These are phyloP conservation scores for Neurospora sublineolata DNA, from an alignment of 495 filamentous ascomycete genomes.

Conservation along the genomic window DNA sequence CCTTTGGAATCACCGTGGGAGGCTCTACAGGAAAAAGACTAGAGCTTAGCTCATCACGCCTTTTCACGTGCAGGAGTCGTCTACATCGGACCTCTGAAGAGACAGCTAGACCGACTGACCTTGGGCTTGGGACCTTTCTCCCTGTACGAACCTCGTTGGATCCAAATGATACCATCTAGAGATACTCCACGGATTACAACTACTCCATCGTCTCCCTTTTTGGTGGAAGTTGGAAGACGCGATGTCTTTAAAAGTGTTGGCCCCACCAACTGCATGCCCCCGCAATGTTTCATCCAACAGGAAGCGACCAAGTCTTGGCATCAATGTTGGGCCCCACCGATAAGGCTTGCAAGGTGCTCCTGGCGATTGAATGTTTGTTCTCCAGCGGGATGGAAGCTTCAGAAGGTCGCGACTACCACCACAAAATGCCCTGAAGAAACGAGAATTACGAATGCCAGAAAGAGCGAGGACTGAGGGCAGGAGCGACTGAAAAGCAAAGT, in stretches of 20 bases:
- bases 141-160: too few relatives aligned
- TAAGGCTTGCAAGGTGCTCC: background rate
- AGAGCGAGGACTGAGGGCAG: background rate
- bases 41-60: background rate
- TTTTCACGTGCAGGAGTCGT: background rate
- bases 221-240: background rate
- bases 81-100: background rate
- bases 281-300: background rate
- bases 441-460: background rate
- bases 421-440: background rate
- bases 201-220: background rate
- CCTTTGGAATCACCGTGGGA: background rate
- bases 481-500: background rate
- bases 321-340: background rate
- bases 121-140: background rate
- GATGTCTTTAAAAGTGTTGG: background rate
- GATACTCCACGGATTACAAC: too few relatives aligned
- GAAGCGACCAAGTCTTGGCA: background rate
- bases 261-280: background rate
- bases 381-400: background rate
- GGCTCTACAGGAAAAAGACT: background rate
- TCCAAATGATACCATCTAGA: too few relatives aligned
- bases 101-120: background rate
- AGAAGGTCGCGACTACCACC: background rate
- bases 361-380: background rate